Evolutionary conservation across 176 grass and related monocot genomes (phyloP).

Genomic region (Oryza nivara): DNA sequence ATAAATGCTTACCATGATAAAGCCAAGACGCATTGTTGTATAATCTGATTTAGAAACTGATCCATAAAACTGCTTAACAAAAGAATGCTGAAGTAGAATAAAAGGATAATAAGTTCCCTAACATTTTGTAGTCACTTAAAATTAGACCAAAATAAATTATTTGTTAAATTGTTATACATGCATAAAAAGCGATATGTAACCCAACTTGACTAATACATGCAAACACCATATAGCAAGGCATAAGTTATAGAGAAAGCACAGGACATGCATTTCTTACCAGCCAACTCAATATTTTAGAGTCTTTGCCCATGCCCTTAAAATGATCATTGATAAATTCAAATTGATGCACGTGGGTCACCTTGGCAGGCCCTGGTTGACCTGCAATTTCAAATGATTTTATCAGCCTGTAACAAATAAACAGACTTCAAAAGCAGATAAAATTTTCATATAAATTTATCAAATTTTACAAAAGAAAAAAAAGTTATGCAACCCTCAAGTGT

Average conservation of each 20-base stretch:
- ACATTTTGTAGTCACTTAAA: neutral
- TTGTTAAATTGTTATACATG: neutral
- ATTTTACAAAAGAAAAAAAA: neutral
- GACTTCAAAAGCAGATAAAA: neutral
- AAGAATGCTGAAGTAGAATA: conserved; percentile 63
- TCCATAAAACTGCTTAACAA: conserved; percentile 81
- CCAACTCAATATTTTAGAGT: conserved; percentile 85
- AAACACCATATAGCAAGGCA: conserved; percentile 14
- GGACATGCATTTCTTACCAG: conserved; percentile 69
- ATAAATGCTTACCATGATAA: conserved; percentile 78
- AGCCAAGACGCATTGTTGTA: conserved; percentile 79
- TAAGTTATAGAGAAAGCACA: conserved; percentile 10
- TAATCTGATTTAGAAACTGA: conserved; percentile 80
- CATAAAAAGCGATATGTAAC: neutral
- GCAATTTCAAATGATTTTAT: conserved; percentile 15
- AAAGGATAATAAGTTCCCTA: conserved; percentile 34
- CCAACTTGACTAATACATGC: neutral
- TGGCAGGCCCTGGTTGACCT: conserved; percentile 38
- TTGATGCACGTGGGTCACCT: conserved; percentile 46
- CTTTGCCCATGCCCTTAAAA: conserved; percentile 83
- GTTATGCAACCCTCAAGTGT: neutral
- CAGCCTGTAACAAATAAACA: conserved; percentile 18
- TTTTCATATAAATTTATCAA: neutral
- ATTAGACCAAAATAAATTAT: conserved; percentile 5
- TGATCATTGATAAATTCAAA: conserved; percentile 83